Percentiles rank a stretch among this genome's conserved stretches.
Conservation (phyloP, 2,329 filamentous ascomycete genomes). For the Alternaria tenuissima region DNA sequence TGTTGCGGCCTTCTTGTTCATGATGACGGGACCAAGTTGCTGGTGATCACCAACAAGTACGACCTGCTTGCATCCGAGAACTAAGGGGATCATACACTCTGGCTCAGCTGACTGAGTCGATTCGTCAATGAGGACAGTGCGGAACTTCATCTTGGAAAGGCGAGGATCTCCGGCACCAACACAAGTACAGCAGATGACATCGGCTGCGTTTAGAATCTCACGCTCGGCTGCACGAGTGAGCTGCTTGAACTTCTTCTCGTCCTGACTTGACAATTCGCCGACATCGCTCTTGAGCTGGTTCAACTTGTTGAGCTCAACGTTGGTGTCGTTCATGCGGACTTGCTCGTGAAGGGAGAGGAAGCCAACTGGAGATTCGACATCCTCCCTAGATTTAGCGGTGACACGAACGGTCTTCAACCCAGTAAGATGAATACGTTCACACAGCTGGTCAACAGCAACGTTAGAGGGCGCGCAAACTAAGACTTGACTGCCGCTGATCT, state of each 20-base stretch:
- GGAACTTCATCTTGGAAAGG: constrained; percentile 96
- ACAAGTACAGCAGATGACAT: constrained; percentile 98
- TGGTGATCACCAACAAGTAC: constrained; percentile 99
- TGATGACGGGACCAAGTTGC: constrained; percentile 96
- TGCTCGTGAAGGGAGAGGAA: constrained; percentile 96
- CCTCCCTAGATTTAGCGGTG: constrained; percentile 98
- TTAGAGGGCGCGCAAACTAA: constrained; percentile 97
- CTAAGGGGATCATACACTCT: constrained; percentile 97
- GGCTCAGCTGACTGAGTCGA: constrained; percentile 98
- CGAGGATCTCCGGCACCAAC: constrained; percentile 96
- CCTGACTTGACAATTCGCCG: constrained; percentile 90
- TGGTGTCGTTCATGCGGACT: constrained; percentile 96
- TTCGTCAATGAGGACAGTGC: constrained; percentile 97
- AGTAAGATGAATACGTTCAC: constrained; percentile 93
- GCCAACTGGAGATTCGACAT: constrained; percentile 97
- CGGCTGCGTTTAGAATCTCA: constrained; percentile 92
- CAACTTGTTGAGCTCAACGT: constrained; percentile 89
- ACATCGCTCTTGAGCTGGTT: constrained; percentile 91
- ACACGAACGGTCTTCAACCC: constrained; percentile 96
- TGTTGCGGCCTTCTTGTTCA: constrained; percentile 99
- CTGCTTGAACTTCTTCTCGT: constrained; percentile 98
- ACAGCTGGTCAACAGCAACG: constrained; percentile 97
- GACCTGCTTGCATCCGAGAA: constrained; percentile 97
- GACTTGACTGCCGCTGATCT: constrained; percentile 93
- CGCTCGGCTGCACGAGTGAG: constrained; percentile 92